These are phyloP conservation scores for Wallacemonas collosoma DNA, from an alignment of 208 protist species.

Conservation along the genomic window DNA sequence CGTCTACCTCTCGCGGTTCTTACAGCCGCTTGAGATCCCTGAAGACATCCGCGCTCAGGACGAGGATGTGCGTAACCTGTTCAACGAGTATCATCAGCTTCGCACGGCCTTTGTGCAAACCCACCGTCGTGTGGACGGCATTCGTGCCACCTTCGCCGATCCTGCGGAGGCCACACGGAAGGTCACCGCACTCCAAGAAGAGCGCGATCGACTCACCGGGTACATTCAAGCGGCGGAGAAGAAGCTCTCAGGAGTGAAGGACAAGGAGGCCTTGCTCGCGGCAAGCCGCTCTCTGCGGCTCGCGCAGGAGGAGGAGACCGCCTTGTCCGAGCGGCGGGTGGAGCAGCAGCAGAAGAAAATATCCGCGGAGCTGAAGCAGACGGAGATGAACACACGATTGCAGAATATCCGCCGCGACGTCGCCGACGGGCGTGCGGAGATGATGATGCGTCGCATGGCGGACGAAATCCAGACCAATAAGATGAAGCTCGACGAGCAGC, in stretches of 20 bases:
- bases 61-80: slow-evolving; percentile 85
- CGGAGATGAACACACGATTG: slow-evolving; percentile 82
- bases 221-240: slow-evolving; percentile 78
- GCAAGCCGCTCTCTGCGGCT: slow-evolving; percentile 72
- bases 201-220: slow-evolving; percentile 65
- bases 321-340: slow-evolving; percentile 70
- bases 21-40: slow-evolving; percentile 84
- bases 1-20: slow-evolving; percentile 88
- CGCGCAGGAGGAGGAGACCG: slow-evolving; percentile 72
- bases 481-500: slow-evolving; percentile 87
- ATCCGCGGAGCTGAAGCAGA: slow-evolving; percentile 59
- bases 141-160: slow-evolving; percentile 73
- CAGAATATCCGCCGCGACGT: slow-evolving; percentile 86
- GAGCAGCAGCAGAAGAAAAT: slow-evolving; percentile 84
- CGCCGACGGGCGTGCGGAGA: slow-evolving; percentile 72
- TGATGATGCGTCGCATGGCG: slow-evolving; percentile 83
- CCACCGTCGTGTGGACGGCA: slow-evolving; percentile 78
- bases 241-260: slow-evolving; percentile 63
- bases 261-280: slow-evolving; percentile 82
- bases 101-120: slow-evolving; percentile 80
- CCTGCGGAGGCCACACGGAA: slow-evolving; percentile 74
- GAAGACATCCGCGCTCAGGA: slow-evolving; percentile 86
- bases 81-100: slow-evolving; percentile 84
- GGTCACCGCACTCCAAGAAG: slow-evolving; percentile 75
- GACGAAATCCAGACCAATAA: slow-evolving; percentile 89